Evolutionary conservation across 495 filamentous ascomycete species (phyloP), one percentile per base, ranked within the genome.

Genomic region (Lasiosphaeria hispida): DNA sequence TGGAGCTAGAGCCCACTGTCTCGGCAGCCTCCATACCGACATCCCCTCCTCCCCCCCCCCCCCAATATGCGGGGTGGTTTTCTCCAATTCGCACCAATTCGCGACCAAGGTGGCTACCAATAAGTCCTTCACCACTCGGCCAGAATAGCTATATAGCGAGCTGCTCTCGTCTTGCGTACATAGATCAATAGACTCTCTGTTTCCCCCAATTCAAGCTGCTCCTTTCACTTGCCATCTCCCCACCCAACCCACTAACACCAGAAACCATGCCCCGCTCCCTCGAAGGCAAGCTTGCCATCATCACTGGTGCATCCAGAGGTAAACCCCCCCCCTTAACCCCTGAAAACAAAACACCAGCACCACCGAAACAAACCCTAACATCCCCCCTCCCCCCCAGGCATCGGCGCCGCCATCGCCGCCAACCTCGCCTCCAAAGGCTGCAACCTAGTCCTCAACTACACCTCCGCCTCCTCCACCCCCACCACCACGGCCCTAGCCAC

Each of bases 221-320:
- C 9, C 38, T 10, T 23, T 19, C 23, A 15, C 42, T 33, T 17
- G 35, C 40, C 10, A 11, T 5, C 33, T 40, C 30, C 39, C 10
- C 10, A 13, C 39, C 10, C 10, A 13, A 10, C 30, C 30, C 10
- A 41, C 18, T 30, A 66, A 47, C 10, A 9, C 41, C 52, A 45
- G 0, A 37, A 36, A 64, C 39, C 9, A 69, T 74, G 71, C 48
- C 72, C 18, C 68, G 67, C 14, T 63, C 78, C 13, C 74, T 82
- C 11, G 81, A 88, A 67, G 86, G 86, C 36, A 91, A 90, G 71
- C 77, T 91, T 18, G 88, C 81, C 42, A 87, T 92, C 63, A 77
- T 92, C 50, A 91, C 89, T n/a, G 89, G 89, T 38, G 86, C 82
- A 49, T 90, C 88, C 57, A 76, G 88, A 71, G 87, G 88, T 88